Evolutionary conservation across 2,329 filamentous ascomycete genomes (phyloP), one percentile per base, ranked within the genome.

Genomic region (Pseudocercospora cruenta): DNA sequence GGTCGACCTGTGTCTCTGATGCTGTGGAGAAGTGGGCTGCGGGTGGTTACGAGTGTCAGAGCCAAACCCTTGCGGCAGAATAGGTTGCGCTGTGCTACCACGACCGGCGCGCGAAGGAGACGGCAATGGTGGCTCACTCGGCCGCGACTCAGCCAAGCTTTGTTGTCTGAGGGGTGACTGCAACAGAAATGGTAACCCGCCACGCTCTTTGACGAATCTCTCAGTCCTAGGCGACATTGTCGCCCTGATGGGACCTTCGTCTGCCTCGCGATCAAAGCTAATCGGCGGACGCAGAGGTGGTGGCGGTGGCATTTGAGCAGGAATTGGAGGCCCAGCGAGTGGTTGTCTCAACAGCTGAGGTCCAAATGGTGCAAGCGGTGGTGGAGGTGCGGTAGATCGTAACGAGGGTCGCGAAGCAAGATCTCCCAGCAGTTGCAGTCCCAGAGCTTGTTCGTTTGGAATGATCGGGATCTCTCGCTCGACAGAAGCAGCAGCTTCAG

Each of bases 391-490:
- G 22, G 60, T 22, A 16, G 67, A 63, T 47, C 65, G 63, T 28
- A 69, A 58, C 8, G 67, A 67, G 26, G 73, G 72, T 45, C 72
- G 60, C 31, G 69, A 67, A 9, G 72, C 72, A 39, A 75, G 68
- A 39, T 74, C 73, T 28, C 72, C 70, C 19, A 76, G 67, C 16
- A 75, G 24, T 59, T 76, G 73, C 39, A 83, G 72, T 24, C 79
- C 78, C 28, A 75, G 67, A 4, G 81, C 81, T 59, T 81, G 73
- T 26, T 80, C 79, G 66, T 82, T 82, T 1, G 77, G 75, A 64
- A 82, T 71, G 31, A 69, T 58, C 2, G 67, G 64, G 55, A 69
- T 58, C n/a, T 36, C 31, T 21, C 70, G 65, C 63, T 77, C 71
- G n/a, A 71, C 69, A 70, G 71, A 76, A 68, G 65, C 74, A 67